Percentiles rank a stretch among this genome's conserved stretches.
phyloP scores from a whole-genome alignment of 805 yeast genomes.

The Komagataella pseudopastoris region DNA sequence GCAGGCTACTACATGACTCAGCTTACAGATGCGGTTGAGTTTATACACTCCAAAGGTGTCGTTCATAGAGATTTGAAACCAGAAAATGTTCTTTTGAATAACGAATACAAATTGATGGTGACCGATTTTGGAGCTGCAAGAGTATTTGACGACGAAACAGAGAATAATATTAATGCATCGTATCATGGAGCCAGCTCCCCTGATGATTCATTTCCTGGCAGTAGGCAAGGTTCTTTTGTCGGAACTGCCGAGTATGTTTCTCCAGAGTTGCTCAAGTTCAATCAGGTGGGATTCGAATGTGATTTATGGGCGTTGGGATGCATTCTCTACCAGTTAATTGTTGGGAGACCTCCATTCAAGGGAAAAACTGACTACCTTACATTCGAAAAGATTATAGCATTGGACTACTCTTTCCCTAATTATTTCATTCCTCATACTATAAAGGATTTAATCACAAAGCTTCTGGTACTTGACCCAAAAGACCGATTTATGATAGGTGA shows the following conservation, averaged over 20 bases:
- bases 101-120: constrained; percentile 77
- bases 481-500: constrained; percentile 42
- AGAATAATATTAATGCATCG: constrained; percentile 4
- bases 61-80: constrained; percentile 94
- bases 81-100: constrained; percentile 76
- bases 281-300: constrained; percentile 69
- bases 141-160: constrained; percentile 34
- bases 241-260: constrained; percentile 97
- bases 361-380: constrained; percentile 78
- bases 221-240: constrained; percentile 64
- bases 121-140: constrained; percentile 99
- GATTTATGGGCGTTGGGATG: constrained; percentile 96
- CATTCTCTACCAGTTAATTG: constrained; percentile 68
- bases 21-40: constrained; percentile 79
- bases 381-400: constrained; percentile 73
- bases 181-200: neutral
- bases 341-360: constrained; percentile 82
- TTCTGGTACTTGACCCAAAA: constrained; percentile 62
- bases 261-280: constrained; percentile 73
- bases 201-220: constrained; percentile 10
- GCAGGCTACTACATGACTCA: constrained; percentile 76
- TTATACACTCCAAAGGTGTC: constrained; percentile 80
- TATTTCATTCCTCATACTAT: constrained; percentile 48
- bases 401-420: constrained; percentile 61
- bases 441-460: constrained; percentile 49